Evolutionary conservation across 441 rosid genomes (phyloP).

Genomic region (Lepidium campestre): DNA sequence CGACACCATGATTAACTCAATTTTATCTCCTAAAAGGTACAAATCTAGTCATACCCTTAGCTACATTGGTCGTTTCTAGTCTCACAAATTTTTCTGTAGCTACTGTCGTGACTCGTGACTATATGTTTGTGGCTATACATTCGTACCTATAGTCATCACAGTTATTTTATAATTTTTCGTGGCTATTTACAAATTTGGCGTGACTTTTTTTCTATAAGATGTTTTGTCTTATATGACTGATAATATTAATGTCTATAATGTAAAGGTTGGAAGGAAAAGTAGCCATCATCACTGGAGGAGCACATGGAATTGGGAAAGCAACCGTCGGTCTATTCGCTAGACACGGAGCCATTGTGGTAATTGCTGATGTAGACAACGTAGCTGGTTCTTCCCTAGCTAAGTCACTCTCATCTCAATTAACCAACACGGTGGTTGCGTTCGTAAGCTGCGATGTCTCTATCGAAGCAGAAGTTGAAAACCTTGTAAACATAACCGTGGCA

Average conservation of each 20-base stretch:
- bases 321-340: constrained; percentile 54
- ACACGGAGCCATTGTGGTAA: constrained; percentile 77
- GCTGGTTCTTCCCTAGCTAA: constrained; percentile 43
- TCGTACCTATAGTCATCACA: too few relatives aligned
- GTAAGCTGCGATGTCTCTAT: constrained; percentile 67
- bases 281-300: constrained; percentile 82
- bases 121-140: too few relatives aligned
- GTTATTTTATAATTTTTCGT: too few relatives aligned
- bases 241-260: neutral
- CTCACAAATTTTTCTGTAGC: too few relatives aligned
- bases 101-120: too few relatives aligned
- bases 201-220: too few relatives aligned
- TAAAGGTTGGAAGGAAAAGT: constrained; percentile 73
- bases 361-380: constrained; percentile 61
- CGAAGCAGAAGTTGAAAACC: constrained; percentile 59
- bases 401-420: constrained; percentile 27
- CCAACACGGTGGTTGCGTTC: constrained; percentile 28
- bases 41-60: neutral
- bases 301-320: constrained; percentile 83
- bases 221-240: too few relatives aligned
- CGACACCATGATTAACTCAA: constrained; percentile 30
- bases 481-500: constrained; percentile 45
- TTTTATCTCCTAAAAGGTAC: constrained; percentile 50
- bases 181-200: too few relatives aligned
- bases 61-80: too few relatives aligned